Conservation (phyloP, 306 rosid species). For the Urtica urens region DNA sequence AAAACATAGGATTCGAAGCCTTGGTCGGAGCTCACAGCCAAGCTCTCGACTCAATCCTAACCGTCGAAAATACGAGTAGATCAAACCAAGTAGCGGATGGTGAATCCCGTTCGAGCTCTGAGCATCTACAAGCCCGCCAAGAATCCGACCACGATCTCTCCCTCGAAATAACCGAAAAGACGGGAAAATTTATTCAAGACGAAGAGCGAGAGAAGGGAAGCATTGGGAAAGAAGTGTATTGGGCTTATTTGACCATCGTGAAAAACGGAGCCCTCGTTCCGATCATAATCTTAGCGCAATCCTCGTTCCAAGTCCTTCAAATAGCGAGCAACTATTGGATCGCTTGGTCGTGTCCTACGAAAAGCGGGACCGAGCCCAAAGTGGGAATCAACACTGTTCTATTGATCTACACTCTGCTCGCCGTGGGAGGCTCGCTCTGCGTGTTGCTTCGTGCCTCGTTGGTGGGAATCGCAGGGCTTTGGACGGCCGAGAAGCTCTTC, state of each 20-base stretch:
- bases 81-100: conserved; percentile 25
- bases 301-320: conserved; percentile 76
- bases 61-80: conserved; percentile 49
- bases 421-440: conserved; percentile 61
- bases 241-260: conserved; percentile 62
- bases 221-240: conserved; percentile 71
- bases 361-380: conserved; percentile 38
- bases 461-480: conserved; percentile 57
- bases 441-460: conserved; percentile 49
- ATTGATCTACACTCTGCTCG: conserved; percentile 50
- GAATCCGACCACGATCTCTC: conserved; percentile 44
- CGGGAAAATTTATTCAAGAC: conserved; percentile 72
- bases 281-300: conserved; percentile 66
- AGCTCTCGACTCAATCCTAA: conserved; percentile 68
- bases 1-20: conserved; percentile 76
- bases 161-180: conserved; percentile 46
- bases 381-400: conserved; percentile 40
- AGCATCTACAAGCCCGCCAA: conserved; percentile 22
- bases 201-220: conserved; percentile 97
- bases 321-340: conserved; percentile 95
- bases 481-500: conserved; percentile 69
- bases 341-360: conserved; percentile 91
- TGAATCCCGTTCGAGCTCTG: conserved; percentile 31
- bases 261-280: conserved; percentile 71
- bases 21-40: conserved; percentile 90